Percentiles rank a stretch among this genome's conserved stretches.
These are phyloP conservation scores for Teratosphaeria destructans DNA, from an alignment of 2,329 filamentous ascomycete species.

Conservation along the genomic window DNA sequence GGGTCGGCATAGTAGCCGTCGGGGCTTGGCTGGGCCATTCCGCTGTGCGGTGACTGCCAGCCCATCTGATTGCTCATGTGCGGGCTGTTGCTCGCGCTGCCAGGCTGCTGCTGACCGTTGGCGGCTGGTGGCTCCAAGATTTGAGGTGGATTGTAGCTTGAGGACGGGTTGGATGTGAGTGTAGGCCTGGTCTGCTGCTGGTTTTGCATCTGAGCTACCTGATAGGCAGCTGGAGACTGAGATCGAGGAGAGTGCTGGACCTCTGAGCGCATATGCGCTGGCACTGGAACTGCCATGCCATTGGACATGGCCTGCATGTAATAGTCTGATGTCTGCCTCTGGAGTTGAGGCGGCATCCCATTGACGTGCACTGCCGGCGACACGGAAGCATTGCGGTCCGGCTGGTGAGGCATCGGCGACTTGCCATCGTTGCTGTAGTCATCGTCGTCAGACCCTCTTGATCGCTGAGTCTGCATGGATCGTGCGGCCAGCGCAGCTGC, in stretches of 20 bases:
- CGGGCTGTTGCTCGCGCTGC: constrained; percentile 71
- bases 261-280: constrained; percentile 69
- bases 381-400: constrained; percentile 67
- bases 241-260: constrained; percentile 59
- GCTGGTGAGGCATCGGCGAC: constrained; percentile 68
- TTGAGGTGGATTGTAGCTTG: constrained; percentile 65
- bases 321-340: constrained; percentile 58
- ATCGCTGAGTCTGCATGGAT: constrained; percentile 33
- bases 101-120: constrained; percentile 63
- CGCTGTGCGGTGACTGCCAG: constrained; percentile 78
- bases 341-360: constrained; percentile 51
- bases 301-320: constrained; percentile 65
- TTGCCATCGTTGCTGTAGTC: constrained; percentile 56
- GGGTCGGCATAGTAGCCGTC: constrained; percentile 78
- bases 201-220: constrained; percentile 46
- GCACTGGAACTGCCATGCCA: constrained; percentile 41
- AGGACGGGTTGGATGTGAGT: constrained; percentile 70
- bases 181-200: constrained; percentile 41
- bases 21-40: constrained; percentile 57
- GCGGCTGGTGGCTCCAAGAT: constrained; percentile 73
- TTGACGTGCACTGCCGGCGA: constrained; percentile 70
- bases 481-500: constrained; percentile 67
- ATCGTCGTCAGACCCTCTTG: constrained; percentile 54
- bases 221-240: constrained; percentile 48
- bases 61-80: constrained; percentile 59